Base-by-base conservation (phyloP, 495 filamentous ascomycete species). In the Antarctomyces pellizariae region DNA sequence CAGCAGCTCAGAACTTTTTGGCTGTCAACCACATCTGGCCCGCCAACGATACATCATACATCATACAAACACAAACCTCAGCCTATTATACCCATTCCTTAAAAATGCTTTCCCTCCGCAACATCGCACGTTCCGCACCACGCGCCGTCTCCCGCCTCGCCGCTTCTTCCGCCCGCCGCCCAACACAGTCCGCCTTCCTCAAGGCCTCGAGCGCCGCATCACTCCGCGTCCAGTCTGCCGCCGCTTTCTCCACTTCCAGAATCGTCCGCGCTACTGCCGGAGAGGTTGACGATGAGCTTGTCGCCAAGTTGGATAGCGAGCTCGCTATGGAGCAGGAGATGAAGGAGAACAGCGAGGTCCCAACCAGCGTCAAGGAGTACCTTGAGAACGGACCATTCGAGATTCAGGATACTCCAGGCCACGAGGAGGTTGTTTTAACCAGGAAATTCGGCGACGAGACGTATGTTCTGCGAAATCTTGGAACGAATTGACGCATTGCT, bases 401-500 rank as follows among this genome's bases (percentile, higher is more conserved):
- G 64, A 53, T 89, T 32, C 57, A 71, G 44, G 84, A 93, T 45
- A 61, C 56, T 18, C 57, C 68, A 21, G 84, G 84, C 33, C 59
- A 79, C 43, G 76, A 95, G 49, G 79, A 93, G 33, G 75, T 99
- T 36, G 51, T 71, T 20, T 59, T 99, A 33, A 71, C 64, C 24
- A 73, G 82, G 41, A 74, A 67, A 41, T 83, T 76, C 34, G 75
- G 73, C 42, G 70, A 84, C 42, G 86, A 99, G 57, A 76, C 64
- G 78, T 89, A 52, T 49, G 69, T 50, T 13, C 10, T 22, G n/a
- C 28, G 29, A 47, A 24, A 46, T 13, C 10, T 7, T 10, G 1
- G 10, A 1, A 13, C 16, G 5, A 13, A 12, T 26, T 29, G 13
- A 17, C 31, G 5, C 9, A 10, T 34, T 21, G 22, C 36, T 48